Percentiles rank a stretch among this genome's conserved stretches.
Evolutionary conservation across 2,329 filamentous ascomycete species (phyloP).

Genomic region (Chrysosporium queenslandicum): DNA sequence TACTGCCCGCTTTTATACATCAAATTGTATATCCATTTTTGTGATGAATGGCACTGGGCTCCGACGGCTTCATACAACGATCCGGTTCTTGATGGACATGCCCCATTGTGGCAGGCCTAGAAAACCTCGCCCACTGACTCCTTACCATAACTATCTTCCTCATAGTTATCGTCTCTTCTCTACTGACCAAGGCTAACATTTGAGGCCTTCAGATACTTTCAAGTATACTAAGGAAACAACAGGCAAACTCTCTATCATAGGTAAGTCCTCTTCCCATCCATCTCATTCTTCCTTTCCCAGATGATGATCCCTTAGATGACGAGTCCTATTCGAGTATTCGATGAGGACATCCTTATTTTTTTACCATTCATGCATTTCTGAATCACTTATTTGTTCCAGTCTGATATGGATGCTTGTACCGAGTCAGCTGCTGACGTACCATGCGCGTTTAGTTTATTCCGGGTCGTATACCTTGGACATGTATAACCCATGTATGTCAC

Average conservation of each 20-base stretch:
- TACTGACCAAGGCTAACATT: neutral
- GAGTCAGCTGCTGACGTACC: neutral
- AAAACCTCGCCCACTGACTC: conserved; percentile 98
- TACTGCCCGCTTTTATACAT: conserved; percentile 12
- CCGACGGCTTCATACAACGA: conserved; percentile 55
- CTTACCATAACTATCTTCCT: neutral
- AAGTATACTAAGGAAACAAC: neutral
- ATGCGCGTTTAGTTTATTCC: neutral
- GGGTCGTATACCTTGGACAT: conserved; percentile 16
- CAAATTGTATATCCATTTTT: conserved; percentile 19
- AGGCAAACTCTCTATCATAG: conserved; percentile 4
- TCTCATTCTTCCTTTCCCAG: conserved; percentile 14
- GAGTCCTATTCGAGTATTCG: conserved; percentile 55
- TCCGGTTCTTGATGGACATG: conserved; percentile 66
- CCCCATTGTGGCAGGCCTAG: conserved; percentile 95
- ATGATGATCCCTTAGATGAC: conserved; percentile 52
- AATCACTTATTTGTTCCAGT: conserved; percentile 19
- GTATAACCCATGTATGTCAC: conserved; percentile 21
- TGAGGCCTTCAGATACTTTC: neutral
- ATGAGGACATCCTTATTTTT: conserved; percentile 47
- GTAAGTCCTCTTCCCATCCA: conserved; percentile 13
- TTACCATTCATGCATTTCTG: conserved; percentile 53
- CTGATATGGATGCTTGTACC: neutral
- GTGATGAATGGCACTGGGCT: conserved; percentile 99
- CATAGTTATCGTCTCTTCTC: neutral